phyloP scores from a whole-genome alignment of 495 filamentous ascomycete species.

The Penicillium parvum region DNA sequence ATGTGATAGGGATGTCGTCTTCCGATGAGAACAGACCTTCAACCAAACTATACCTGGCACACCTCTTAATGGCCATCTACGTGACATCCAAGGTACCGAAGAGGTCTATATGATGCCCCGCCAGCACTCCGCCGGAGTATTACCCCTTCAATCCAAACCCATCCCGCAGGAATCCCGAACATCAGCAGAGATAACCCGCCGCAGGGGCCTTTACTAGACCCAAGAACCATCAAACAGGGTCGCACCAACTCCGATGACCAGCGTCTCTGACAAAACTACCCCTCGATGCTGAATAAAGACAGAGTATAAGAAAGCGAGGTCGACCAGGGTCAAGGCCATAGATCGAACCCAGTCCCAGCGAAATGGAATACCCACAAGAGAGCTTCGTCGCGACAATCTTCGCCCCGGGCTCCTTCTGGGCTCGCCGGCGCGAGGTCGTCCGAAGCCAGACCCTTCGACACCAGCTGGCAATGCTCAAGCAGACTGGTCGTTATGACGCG shows the following conservation, averaged over 20 bases:
- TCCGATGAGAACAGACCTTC: too few relatives aligned
- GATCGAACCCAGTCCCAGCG: neutral
- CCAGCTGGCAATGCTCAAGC: constrained; percentile 49
- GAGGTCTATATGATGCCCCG: too few relatives aligned
- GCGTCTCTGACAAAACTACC: neutral
- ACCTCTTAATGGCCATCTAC: too few relatives aligned
- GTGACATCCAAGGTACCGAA: too few relatives aligned
- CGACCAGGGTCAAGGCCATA: too few relatives aligned
- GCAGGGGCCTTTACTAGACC: neutral
- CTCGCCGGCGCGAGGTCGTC: constrained; percentile 36
- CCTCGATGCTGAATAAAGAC: neutral
- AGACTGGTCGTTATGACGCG: constrained; percentile 52
- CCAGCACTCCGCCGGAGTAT: constrained; percentile 16
- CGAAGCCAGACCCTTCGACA: constrained; percentile 35
- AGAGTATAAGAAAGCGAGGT: too few relatives aligned
- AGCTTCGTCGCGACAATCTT: constrained; percentile 31
- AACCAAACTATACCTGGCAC: too few relatives aligned
- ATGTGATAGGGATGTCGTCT: too few relatives aligned
- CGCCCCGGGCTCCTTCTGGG: constrained; percentile 26
- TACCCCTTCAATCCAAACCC: too few relatives aligned
- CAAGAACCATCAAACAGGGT: neutral
- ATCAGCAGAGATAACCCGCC: neutral
- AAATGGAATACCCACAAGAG: constrained; percentile 33
- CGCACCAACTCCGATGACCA: constrained; percentile 11
- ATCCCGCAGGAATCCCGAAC: constrained; percentile 6